Base-by-base conservation (phyloP, 2,329 filamentous ascomycete species). In the Pseudocercospora ulei region DNA sequence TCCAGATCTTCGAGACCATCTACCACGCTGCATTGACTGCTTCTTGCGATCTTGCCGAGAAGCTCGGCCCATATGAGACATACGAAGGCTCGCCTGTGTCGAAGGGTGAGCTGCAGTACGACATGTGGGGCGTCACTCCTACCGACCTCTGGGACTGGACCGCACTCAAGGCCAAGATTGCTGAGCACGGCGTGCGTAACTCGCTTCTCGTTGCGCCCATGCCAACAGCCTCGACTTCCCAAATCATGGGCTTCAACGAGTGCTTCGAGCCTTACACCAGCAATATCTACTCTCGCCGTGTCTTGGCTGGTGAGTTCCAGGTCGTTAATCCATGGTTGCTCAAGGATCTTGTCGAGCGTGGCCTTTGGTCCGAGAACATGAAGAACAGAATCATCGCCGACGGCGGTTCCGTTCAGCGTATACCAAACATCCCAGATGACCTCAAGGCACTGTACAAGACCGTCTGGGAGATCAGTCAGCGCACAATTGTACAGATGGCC, bases 331-430 rank as follows among this genome's bases (percentile, higher is more conserved):
- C 90, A 36, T 98, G 90, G 90, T 69, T 98, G 48, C 77, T 98
- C 46, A 95, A 94, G 73, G 90, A 98, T 57, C 78, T 98, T 18
- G 90, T 98, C 53, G 90, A 98, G 60, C 83, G 95, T 70, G 90
- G 90, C 46, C 73, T 98, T 28, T 98, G 90, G 90, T 95, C 88
- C 31, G 88, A 98, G 67, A 85, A 86, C 69, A 98, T 98, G 90
- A 98, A 98, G 80, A 98, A 98, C 73, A 86, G 90, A 56, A 98
- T 98, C 72, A 98, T 98, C 58, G 82, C 90, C 41, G 88, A 95
- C 47, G 84, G 84, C 52, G 90, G 90, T 51, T 96, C 88, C 12
- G 82, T 98, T 39, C 90, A 96, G 65, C 88, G 90, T 65, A 88
- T 98, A 48, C 83, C 88, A 60, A 96, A 92, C 67, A 95, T 98